Base-by-base conservation (phyloP, 2,329 filamentous ascomycete genomes). In the Neopestalotiopsis sp. region DNA sequence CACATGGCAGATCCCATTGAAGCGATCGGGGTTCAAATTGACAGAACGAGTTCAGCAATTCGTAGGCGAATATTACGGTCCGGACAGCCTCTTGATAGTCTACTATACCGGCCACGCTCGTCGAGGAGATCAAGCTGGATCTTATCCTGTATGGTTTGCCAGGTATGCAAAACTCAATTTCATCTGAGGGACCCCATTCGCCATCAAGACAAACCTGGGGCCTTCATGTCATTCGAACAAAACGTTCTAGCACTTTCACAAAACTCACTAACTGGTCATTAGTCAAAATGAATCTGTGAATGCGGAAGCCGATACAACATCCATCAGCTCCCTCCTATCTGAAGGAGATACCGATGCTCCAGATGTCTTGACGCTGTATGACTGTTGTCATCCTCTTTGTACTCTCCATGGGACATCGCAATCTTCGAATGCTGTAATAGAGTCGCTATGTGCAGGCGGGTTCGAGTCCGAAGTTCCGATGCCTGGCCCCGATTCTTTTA, bases 311-410 rank as follows among this genome's bases (percentile, higher is more conserved):
- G n/a, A 60, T 60, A 60, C 58, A 20, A 3, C 58, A 1, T 17
- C 58, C 28, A 60, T 60, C 28, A 28, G 30, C 13, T 34, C 58
- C 20, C 28, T 60, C 5, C 58, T 60, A 14, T 4, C 28, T 28
- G 28, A 14, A 14, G 13, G 17, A 20, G 58, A 60, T 14, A 3
- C 17, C 9, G 58, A 60, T 7, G 58, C 58, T 28, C 58, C 58
- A 34, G 58, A 60, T 60, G 58, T 34, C 20, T 28, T 60, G 7
- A 32, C 30, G 1, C 58, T 60, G 1, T 60, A 28, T 12, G 58
- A 60, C 14, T 60, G 58, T 14, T 60, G 58, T n/a, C 58, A 60
- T 60, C 14, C 58, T 60, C 58, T 60, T 28, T 60, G 58, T 34
- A 34, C 58, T n/a, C 58, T 24, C 10, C 30, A 60, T 32, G 14